These are phyloP conservation scores for Pterulicium gracile DNA, from an alignment of 1,284 basidiomycete species.

Conservation along the genomic window DNA sequence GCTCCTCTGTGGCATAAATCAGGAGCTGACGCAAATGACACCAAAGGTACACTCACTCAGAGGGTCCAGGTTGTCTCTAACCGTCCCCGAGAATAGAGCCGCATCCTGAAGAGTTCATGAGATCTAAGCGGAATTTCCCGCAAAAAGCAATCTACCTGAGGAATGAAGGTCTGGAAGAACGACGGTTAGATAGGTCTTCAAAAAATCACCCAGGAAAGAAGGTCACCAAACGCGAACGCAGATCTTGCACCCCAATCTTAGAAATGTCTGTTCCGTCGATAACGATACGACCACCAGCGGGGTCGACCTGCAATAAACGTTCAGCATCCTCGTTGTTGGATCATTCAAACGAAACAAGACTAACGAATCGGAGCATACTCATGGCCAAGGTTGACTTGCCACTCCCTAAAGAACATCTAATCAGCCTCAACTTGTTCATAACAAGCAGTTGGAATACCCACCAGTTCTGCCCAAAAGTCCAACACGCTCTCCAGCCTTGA, in stretches of 20 bases:
- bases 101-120: constrained; percentile 63
- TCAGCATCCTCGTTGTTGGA: constrained; percentile 1
- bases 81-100: constrained; percentile 77
- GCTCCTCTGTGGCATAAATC: constrained; percentile 20
- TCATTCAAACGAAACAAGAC: constrained; percentile 11
- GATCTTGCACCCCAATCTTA: constrained; percentile 76
- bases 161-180: constrained; percentile 60
- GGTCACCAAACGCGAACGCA: constrained; percentile 59
- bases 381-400: constrained; percentile 67
- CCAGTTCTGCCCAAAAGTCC: constrained; percentile 65
- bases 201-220: not conserved
- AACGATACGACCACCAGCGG: constrained; percentile 64
- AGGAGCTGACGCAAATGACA: not conserved
- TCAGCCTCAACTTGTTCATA: constrained; percentile 4
- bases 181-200: not conserved
- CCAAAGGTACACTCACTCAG: constrained; percentile 35
- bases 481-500: constrained; percentile 69
- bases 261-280: constrained; percentile 89
- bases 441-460: constrained; percentile 26
- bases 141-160: constrained; percentile 36
- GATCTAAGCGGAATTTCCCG: not conserved
- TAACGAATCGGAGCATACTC: constrained; percentile 69
- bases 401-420: constrained; percentile 18
- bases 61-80: constrained; percentile 83
- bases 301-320: constrained; percentile 49